phyloP scores from a whole-genome alignment of 2,329 filamentous ascomycete genomes.

The Fusarium humuli region DNA sequence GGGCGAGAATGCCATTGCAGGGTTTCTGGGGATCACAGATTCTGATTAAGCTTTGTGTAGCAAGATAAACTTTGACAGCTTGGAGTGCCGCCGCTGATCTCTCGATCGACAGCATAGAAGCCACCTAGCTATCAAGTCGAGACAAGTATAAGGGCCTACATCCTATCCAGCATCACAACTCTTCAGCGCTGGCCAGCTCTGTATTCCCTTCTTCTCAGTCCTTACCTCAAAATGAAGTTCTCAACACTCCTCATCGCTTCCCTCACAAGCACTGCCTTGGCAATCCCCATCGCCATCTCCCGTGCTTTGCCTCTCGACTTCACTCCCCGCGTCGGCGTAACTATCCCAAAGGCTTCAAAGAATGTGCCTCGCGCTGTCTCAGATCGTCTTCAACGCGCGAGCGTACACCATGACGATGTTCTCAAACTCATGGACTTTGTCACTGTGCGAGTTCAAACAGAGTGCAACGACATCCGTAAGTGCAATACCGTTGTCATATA shows the following conservation, averaged over 20 bases:
- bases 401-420: not conserved
- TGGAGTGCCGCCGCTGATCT: not conserved
- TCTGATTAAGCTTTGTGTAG: not conserved
- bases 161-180: not conserved
- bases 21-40: not conserved
- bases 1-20: not conserved
- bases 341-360: not conserved
- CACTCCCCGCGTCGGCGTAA: not conserved
- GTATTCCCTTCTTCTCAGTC: not conserved
- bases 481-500: rapidly evolving
- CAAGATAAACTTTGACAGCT: not conserved
- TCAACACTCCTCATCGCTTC: not conserved
- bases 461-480: conserved; percentile 13
- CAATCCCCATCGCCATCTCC: not conserved
- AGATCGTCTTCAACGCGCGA: not conserved
- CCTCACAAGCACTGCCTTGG: not conserved
- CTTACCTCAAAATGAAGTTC: conserved; percentile 23
- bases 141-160: conserved; percentile 6
- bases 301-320: not conserved
- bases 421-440: not conserved
- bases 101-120: not conserved
- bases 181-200: not conserved
- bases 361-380: not conserved
- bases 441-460: not conserved
- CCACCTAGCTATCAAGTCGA: no score